These are phyloP conservation scores for Annona squamosa DNA, from an alignment of 164 flowering plant species.

Conservation along the genomic window DNA sequence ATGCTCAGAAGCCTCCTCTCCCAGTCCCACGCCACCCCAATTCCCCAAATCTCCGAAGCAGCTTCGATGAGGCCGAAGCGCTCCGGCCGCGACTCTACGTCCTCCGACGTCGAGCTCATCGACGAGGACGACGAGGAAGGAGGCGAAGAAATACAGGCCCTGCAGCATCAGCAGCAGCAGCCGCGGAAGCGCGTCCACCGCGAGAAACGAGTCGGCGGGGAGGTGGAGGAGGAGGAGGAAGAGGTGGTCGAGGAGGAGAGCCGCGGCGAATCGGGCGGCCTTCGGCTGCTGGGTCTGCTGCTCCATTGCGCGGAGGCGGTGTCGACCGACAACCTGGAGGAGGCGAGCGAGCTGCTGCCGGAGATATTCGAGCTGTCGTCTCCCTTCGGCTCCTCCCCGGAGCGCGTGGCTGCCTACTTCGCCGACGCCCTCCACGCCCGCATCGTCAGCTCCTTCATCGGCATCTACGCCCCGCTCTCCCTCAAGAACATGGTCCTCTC, in stretches of 20 bases:
- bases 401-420: conserved; percentile 84
- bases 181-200: neutral
- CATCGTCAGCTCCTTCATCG: conserved; percentile 47
- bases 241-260: conserved; percentile 7
- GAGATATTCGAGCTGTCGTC: conserved; percentile 71
- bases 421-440: conserved; percentile 68
- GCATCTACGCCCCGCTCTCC: conserved; percentile 42
- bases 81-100: conserved; percentile 13
- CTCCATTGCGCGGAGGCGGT: conserved; percentile 88
- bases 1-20: conserved; percentile 40
- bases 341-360: conserved; percentile 61
- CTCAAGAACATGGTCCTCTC: conserved; percentile 25
- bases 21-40: conserved; percentile 12
- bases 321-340: conserved; percentile 54
- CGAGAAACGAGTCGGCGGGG: conserved; percentile 11
- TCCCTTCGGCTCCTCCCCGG: conserved; percentile 79
- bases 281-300: conserved; percentile 54
- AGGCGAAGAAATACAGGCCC: conserved; percentile 10
- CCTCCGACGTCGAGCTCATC: conserved; percentile 3
- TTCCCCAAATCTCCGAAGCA: conserved; percentile 9
- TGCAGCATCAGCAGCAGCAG: conserved; percentile 1
- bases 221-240: conserved; percentile 7
- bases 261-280: conserved; percentile 26
- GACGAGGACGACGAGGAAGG: conserved; percentile 16
- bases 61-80: conserved; percentile 38